Evolutionary conservation across 75 land plant species (phyloP), one percentile per base, ranked within the genome.

Genomic region (Azolla pinnata): DNA sequence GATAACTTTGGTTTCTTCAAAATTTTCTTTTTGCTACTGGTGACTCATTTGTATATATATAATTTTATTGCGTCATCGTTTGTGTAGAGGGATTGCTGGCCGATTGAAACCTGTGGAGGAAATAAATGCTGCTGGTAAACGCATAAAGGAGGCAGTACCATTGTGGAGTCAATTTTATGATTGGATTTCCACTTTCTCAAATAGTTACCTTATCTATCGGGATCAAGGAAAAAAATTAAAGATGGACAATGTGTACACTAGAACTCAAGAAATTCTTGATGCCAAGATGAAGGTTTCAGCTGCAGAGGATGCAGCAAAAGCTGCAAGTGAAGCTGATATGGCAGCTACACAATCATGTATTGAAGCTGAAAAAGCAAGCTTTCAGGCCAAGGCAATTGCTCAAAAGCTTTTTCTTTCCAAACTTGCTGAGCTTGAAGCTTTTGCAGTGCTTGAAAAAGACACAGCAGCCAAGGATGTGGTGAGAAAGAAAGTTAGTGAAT

Each of bases 321-420:
- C 34, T 61, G 65, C 70, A 54, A 23, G 2, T 12, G 59, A 73
- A 17, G 75, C 65, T 44, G 45, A 73, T 20, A 59, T 49, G 16
- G 53, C 42, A 21, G 57, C 65, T 24, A 0, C 50, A 21, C 34
- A 61, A 46, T 45, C 34, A 44, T 60, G 65, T 44, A 19, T 0
- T 12, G 59, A 73, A 25, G 75, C 70, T 24, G 75, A 66, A 23
- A 56, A 42, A 0, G 71, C 70, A 27, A 66, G n/a, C 24, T n/a
- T 54, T 35, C 63, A 46, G 0, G 62, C 58, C 0, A 63, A 66
- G 19, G 45, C 35, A 0, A 38, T 59, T 30, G 63, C 67, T 14
- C 35, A 73, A 16, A n/a, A 67, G 38, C 51, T 67, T 17, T 55
- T 56, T 20, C 48, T 67, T 55, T 62, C 75, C 21, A 52, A 73